A percentile compares a stretch with the other conserved stretches of the same genome.
phyloP scores from a whole-genome alignment of 2,329 filamentous ascomycete genomes.

The Phaeomoniella chlamydospora region DNA sequence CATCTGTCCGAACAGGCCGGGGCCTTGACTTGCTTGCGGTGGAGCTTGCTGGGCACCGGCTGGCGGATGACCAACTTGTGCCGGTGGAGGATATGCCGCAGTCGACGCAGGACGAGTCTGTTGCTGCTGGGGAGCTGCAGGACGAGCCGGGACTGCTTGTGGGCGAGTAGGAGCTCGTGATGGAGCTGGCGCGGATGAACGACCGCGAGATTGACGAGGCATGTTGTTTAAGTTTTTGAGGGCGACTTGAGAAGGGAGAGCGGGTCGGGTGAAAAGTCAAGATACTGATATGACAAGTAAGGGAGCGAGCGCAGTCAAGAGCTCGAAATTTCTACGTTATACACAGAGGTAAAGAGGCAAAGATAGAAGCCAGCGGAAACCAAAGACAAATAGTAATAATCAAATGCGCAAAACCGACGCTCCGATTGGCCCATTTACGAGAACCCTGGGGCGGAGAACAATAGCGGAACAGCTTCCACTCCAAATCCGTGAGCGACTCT shows the following conservation, averaged over 20 bases:
- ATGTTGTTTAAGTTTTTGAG: conserved; percentile 31
- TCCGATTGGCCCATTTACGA: too few species aligned
- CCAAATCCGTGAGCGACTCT: too few species aligned
- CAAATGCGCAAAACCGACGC: conserved; percentile 1
- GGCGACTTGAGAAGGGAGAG: not conserved
- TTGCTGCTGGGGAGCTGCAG: conserved; percentile 13
- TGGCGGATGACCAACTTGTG: conserved; percentile 35
- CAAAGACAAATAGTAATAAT: not conserved
- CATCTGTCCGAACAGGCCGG: conserved; percentile 91
- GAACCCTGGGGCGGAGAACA: too few species aligned
- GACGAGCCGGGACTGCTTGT: conserved; percentile 30
- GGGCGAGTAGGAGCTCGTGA: conserved; percentile 52
- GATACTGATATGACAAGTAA: not conserved
- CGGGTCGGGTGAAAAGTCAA: not conserved
- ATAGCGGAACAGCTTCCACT: too few species aligned
- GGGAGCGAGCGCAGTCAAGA: not conserved
- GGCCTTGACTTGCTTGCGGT: conserved; percentile 42
- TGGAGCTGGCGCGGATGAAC: conserved; percentile 28
- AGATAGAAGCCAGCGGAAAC: not conserved
- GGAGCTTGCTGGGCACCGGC: conserved; percentile 21
- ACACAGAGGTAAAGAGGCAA: not conserved
- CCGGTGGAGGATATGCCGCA: conserved; percentile 28
- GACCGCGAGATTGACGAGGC: conserved; percentile 57
- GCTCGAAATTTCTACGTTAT: not conserved
- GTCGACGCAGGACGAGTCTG: conserved; percentile 37